A percentile compares a stretch with the other conserved stretches of the same genome.
phyloP scores from a whole-genome alignment of 208 protist genomes.

The Wallacemonas sp. region DNA sequence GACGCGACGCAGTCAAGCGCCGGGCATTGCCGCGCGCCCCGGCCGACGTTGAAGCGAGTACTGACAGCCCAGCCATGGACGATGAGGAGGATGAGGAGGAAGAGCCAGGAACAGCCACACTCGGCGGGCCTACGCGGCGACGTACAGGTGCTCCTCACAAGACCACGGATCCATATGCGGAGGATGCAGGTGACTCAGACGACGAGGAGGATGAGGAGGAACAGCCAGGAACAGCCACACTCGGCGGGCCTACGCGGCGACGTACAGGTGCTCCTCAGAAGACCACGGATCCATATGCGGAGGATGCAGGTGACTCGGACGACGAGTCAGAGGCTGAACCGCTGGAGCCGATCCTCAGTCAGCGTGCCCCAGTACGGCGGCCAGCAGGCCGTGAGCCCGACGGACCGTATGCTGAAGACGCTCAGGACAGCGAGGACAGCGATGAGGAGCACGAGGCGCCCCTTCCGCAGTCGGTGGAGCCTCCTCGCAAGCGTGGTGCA shows the following conservation, averaged over 20 bases:
- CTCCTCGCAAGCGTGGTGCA: neutral
- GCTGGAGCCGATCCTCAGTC: no score
- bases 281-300: neutral
- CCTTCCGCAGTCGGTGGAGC: neutral
- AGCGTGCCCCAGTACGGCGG: no score
- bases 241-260: constrained; percentile 3
- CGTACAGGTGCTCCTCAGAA: neutral
- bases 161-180: neutral
- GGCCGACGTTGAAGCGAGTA: constrained; percentile 2
- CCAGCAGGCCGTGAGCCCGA: neutral
- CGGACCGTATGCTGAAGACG: neutral
- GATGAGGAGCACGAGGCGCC: neutral
- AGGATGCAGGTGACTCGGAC: constrained; percentile 8
- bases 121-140: constrained; percentile 3
- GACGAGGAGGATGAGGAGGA: constrained; percentile 25
- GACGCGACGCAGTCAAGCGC: neutral
- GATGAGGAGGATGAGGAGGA: constrained; percentile 28
- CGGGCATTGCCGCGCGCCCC: constrained; percentile 11
- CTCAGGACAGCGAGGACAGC: constrained; percentile 7
- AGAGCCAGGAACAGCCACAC: neutral
- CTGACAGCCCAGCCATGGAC: neutral
- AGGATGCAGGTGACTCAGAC: constrained; percentile 9
- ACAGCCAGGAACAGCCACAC: neutral
- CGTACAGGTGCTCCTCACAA: neutral
- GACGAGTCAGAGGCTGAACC: no score